A percentile compares a stretch with the other conserved stretches of the same genome.
phyloP scores from a whole-genome alignment of 495 filamentous ascomycete species.

The Rostrohypoxylon terebratum region DNA sequence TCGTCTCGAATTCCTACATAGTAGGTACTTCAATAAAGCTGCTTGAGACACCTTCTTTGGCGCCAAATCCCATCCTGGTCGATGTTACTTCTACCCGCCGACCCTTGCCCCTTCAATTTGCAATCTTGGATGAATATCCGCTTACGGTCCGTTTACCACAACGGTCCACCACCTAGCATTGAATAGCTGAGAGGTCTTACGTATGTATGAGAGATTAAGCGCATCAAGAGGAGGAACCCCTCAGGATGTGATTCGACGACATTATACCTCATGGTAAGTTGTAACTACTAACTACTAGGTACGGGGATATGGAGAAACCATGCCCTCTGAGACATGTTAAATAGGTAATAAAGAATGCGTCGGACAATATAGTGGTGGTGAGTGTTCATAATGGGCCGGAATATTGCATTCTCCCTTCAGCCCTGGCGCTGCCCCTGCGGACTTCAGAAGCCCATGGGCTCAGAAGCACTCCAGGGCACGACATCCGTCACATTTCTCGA shows the following conservation, averaged over 20 bases:
- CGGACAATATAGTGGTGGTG: background rate
- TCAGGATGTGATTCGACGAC: constrained; percentile 13
- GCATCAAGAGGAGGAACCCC: constrained; percentile 5
- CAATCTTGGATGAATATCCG: constrained; percentile 47
- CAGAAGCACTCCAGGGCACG: background rate
- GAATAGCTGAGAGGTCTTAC: background rate
- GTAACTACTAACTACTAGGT: background rate
- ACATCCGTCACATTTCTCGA: constrained; percentile 2
- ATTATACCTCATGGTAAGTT: background rate
- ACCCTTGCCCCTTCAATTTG: constrained; percentile 34
- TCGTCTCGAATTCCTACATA: constrained; percentile 25
- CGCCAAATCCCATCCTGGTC: constrained; percentile 21
- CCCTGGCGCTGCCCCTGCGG: constrained; percentile 2
- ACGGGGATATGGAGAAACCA: background rate
- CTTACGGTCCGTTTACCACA: constrained; percentile 37
- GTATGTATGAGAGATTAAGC: constrained; percentile 22
- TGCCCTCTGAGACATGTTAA: constrained; percentile 6
- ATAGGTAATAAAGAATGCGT: constrained; percentile 18
- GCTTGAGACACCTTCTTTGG: constrained; percentile 22
- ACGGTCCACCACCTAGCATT: constrained; percentile 7
- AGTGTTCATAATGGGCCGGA: background rate
- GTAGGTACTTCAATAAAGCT: constrained; percentile 26
- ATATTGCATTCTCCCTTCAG: background rate
- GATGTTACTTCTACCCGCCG: constrained; percentile 35
- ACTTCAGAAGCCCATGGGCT: background rate